Conservation (phyloP, 306 rosid species). For the Psophocarpus tetragonolobus region DNA sequence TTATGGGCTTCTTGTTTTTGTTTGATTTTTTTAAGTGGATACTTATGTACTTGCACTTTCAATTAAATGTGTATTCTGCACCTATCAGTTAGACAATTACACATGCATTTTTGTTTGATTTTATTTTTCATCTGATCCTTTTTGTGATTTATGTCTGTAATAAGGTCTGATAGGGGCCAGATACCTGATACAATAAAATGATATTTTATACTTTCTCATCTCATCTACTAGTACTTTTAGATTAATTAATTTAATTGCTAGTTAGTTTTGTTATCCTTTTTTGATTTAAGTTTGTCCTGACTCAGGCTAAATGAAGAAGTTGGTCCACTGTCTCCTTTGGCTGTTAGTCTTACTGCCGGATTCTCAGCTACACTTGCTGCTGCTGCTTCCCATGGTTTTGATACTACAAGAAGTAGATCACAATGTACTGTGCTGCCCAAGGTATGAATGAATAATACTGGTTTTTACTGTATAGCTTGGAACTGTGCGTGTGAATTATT, state of each 20-base stretch:
- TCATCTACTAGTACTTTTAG: conserved; percentile 19
- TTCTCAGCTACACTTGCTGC: conserved; percentile 87
- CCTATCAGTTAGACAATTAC: conserved; percentile 13
- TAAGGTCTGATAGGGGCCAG: neutral
- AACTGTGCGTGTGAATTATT: conserved; percentile 21
- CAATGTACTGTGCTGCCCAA: conserved; percentile 77
- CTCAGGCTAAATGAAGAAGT: conserved; percentile 73
- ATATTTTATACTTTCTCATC: conserved; percentile 5
- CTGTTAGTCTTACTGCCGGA: conserved; percentile 81
- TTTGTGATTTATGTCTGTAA: neutral
- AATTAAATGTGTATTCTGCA: conserved; percentile 8
- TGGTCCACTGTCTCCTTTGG: conserved; percentile 74
- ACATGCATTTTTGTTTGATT: neutral
- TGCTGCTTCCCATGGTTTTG: conserved; percentile 94
- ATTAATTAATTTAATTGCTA: conserved; percentile 21
- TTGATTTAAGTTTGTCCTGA: conserved; percentile 36
- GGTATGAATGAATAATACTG: conserved; percentile 45
- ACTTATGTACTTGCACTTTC: neutral
- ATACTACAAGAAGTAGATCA: conserved; percentile 81
- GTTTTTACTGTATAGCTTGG: conserved; percentile 7
- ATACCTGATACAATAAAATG: conserved; percentile 16
- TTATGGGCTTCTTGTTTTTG: neutral
- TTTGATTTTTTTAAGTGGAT: conserved; percentile 24
- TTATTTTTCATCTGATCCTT: conserved; percentile 6
- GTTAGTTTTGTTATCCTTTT: conserved; percentile 4